Evolutionary conservation across 2,329 filamentous ascomycete genomes (phyloP).

Genomic region (Penicillium sp.): DNA sequence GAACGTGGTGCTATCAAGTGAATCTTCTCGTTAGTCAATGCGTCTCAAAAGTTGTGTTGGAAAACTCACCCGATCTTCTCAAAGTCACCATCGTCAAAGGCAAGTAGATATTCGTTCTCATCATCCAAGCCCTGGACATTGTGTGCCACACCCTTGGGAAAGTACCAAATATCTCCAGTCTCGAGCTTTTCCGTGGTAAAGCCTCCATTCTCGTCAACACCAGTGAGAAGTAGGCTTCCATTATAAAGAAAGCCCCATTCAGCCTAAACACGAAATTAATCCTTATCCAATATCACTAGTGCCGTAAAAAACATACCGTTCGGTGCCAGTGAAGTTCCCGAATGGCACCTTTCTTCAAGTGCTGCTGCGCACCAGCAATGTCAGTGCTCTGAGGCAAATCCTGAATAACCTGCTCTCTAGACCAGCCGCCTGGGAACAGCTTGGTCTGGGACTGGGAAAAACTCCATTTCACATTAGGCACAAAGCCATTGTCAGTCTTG

Average conservation of each 20-base stretch:
- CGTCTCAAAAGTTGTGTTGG: not conserved
- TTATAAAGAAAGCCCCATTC: conserved; percentile 62
- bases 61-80: conserved; percentile 53
- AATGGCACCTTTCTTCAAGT: conserved; percentile 61
- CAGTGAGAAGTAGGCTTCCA: conserved; percentile 55
- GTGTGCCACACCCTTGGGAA: conserved; percentile 61
- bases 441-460: conserved; percentile 64
- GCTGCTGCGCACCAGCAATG: conserved; percentile 63
- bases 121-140: conserved; percentile 58
- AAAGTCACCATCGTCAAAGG: conserved; percentile 64
- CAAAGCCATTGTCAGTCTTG: conserved; percentile 57
- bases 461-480: conserved; percentile 64
- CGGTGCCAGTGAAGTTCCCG: conserved; percentile 64
- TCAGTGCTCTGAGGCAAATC: conserved; percentile 62
- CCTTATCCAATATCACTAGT: not conserved
- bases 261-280: conserved; percentile 41
- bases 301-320: conserved; percentile 45
- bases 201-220: conserved; percentile 58
- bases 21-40: not conserved
- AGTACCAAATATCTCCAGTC: conserved; percentile 64
- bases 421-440: conserved; percentile 61
- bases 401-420: conserved; percentile 61
- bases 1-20: conserved; percentile 56
- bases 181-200: conserved; percentile 51
- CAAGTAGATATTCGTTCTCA: conserved; percentile 62